Evolutionary conservation across 208 protist species (phyloP), one percentile per base, ranked within the genome.

Genomic region (Vickermania spadyakhi): DNA sequence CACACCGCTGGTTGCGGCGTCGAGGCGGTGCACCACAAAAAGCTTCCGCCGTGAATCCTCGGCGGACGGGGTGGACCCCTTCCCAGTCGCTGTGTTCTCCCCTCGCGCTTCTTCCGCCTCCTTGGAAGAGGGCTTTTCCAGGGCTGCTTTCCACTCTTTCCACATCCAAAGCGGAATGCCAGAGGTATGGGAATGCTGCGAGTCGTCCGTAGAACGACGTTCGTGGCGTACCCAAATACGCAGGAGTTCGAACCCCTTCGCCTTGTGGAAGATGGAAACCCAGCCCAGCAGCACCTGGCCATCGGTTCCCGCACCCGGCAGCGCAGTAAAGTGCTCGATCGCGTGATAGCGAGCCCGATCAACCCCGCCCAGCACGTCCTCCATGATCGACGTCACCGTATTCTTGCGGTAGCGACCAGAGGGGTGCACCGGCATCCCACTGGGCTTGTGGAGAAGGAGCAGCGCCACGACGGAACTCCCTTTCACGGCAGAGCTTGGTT

Each of bases 331-430:
- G 49, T 59, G 26, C 53, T 68, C 53, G 1, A 3, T 2, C 2
- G 55, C 55, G 22, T 45, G 22, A 54, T 80, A 84, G 5, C 62
- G 73, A 18, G 70, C 56, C 23, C 62, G 61, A 62, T 96, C 85
- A 7, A 26, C 42, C 0, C 86, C 86, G 14, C 82, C 82, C 49
- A 93, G 80, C 11, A 94, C 66, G 52, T 94, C 87, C 36, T 89
- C 82, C 7, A 98, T 49, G 27, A 98, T 86, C 28, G 73, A 91
- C 4, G 90, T 86, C 3, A 98, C 67, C 27, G 87, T 74, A 71
- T 98, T 98, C 57, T 96, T 93, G 54, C 90, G 75, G 65, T 86
- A 98, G 42, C 86, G 58, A 25, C 92, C 92, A 1, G 89, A 96
- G 0, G 93, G 91, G 61, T 97, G 94, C 25, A 94, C 87, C 1